Conservation (phyloP, 176 grass and related monocot species). For the Hordeum vulgare region DNA sequence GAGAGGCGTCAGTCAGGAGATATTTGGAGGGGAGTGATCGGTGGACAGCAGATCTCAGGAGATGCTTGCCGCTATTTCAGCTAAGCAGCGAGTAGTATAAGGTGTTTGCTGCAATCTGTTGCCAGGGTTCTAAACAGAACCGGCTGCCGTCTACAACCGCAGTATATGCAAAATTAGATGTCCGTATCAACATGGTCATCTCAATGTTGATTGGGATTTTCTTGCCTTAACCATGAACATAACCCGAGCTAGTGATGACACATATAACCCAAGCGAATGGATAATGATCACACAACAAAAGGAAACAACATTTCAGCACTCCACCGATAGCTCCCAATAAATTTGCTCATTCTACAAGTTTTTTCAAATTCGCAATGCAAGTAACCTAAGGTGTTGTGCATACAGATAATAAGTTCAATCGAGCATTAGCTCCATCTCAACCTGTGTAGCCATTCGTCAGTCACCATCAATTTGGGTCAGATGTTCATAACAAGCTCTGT, state of each 20-base stretch:
- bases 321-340: neutral
- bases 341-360: constrained; percentile 8
- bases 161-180: too few relatives aligned
- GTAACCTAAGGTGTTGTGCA: constrained; percentile 15
- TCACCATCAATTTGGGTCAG: constrained; percentile 21
- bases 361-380: neutral
- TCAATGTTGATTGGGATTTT: too few relatives aligned
- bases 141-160: too few relatives aligned
- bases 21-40: too few relatives aligned
- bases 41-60: too few relatives aligned
- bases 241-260: neutral
- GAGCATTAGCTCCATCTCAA: constrained; percentile 6
- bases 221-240: neutral
- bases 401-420: neutral
- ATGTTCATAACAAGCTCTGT: constrained; percentile 13
- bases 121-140: too few relatives aligned
- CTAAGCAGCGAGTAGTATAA: too few relatives aligned
- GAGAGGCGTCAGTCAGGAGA: too few relatives aligned
- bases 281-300: neutral
- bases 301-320: neutral
- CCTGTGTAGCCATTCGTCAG: neutral
- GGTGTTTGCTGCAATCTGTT: too few relatives aligned
- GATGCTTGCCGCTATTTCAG: too few relatives aligned
- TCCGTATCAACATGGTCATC: too few relatives aligned
- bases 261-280: neutral